Base-by-base conservation (phyloP, 129 eudicot species). In the Deinandra increscens region DNA sequence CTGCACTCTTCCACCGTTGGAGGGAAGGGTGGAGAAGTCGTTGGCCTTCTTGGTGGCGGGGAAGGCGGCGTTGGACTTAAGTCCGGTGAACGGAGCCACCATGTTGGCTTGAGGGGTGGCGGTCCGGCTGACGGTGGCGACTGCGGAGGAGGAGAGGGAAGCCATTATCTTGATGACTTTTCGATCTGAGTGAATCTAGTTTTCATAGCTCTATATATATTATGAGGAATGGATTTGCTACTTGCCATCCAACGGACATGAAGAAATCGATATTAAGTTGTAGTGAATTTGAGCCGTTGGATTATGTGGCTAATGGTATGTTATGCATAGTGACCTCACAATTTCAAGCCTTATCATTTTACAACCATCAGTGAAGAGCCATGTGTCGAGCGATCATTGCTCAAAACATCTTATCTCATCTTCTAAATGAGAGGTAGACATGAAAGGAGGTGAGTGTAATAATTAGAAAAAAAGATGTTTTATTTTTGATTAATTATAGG, bases 31-130 rank as follows among this genome's bases (percentile, higher is more conserved):
- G 37, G 94, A 73, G 62, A 82, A 70, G 80, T 82, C 84, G 58
- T 36, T 69, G 51, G 66, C 15, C 84, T 87, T 87, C 81, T 75
- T 81, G 78, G 88, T 76, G 13, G 31, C 43, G 5, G 95, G 88
- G 82, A 87, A 87, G 31, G 81, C 74, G 0, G 82, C 66, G 59
- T 75, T 19, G 19, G 90, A 72, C 84, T 82, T 87, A 61, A 87
- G 87, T 1, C 91, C 95, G 58, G 71, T 82, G 82, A 84, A 87
- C 4, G 90, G 95, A 34, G 90, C 82, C 20, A 78, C 87, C 80
- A 84, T 63, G 84, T 70, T 82, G 42, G 90, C 82, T 48, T 84
- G 95, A 17, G 90, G 82, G 0, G 78, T 37, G 72, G 82, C 19
- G 67, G 81, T 59, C 55, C 82, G 78, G 64, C 29, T 77, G 15